These are phyloP conservation scores for Jasminum sambac DNA, from an alignment of 257 asterid species.

Conservation along the genomic window DNA sequence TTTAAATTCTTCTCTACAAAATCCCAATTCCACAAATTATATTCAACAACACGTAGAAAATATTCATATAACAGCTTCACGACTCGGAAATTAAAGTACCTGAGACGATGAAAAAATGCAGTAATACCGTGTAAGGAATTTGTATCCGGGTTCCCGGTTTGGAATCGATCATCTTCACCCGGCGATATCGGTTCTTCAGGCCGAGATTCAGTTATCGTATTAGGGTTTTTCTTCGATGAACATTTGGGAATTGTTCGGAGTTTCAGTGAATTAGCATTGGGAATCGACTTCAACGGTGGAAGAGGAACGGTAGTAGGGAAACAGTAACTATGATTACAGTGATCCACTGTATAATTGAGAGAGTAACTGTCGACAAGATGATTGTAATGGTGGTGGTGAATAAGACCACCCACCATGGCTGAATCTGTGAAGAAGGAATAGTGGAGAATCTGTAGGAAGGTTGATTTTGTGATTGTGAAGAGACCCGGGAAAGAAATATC, in stretches of 20 bases:
- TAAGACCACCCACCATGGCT: constrained; percentile 27
- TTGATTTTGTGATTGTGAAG: neutral
- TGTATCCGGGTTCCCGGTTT: constrained; percentile 21
- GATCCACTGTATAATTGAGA: neutral
- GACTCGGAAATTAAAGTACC: constrained; percentile 24
- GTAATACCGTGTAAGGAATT: constrained; percentile 25
- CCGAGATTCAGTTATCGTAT: constrained; percentile 19
- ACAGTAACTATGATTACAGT: constrained; percentile 1
- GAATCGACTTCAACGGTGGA: constrained; percentile 19
- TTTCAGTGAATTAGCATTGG: constrained; percentile 30
- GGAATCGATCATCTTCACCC: constrained; percentile 22
- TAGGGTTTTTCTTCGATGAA: constrained; percentile 34
- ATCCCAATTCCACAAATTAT: constrained; percentile 12
- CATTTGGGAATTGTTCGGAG: constrained; percentile 33
- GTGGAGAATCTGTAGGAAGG: neutral
- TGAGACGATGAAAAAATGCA: constrained; percentile 31
- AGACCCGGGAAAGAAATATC: neutral
- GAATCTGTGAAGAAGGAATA: constrained; percentile 6
- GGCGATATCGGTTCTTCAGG: constrained; percentile 20
- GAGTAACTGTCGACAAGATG: constrained; percentile 23
- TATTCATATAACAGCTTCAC: constrained; percentile 7
- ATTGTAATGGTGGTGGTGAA: constrained; percentile 1
- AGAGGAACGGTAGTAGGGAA: constrained; percentile 20
- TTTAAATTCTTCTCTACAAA: constrained; percentile 53
- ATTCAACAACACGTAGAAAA: neutral